phyloP scores from a whole-genome alignment of 108 stramenopile genomes.

The Fragilariopsis cylindrus region DNA sequence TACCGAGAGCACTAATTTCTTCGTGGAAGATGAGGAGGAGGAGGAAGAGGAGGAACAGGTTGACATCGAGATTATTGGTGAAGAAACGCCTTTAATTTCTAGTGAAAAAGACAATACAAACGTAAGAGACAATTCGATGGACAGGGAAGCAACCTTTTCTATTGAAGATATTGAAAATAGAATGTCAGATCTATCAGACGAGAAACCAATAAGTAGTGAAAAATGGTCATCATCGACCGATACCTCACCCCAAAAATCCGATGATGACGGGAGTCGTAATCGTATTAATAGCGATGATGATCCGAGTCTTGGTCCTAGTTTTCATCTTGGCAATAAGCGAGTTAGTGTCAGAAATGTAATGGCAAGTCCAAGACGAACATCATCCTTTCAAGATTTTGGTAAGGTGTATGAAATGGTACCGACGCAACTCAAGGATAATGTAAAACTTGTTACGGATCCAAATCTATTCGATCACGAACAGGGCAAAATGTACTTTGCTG shows the following conservation, averaged over 20 bases:
- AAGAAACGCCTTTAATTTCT: neutral
- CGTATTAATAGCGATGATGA: neutral
- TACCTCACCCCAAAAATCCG: too few species aligned
- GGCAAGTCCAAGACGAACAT: slow-evolving; percentile 1
- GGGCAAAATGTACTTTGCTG: slow-evolving; percentile 31
- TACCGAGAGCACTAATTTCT: too few species aligned
- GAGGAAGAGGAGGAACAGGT: neutral
- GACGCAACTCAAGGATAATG: slow-evolving; percentile 30
- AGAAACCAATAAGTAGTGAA: neutral
- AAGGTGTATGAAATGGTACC: slow-evolving; percentile 22
- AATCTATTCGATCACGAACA: slow-evolving; percentile 18
- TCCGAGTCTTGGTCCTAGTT: neutral
- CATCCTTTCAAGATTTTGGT: slow-evolving; percentile 13
- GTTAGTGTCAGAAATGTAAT: neutral
- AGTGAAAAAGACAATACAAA: neutral
- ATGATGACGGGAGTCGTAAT: too few species aligned
- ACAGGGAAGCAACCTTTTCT: neutral
- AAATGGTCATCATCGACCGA: neutral
- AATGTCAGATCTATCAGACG: neutral
- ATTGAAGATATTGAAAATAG: neutral
- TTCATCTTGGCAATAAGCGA: slow-evolving; percentile 11
- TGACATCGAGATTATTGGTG: neutral
- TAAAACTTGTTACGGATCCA: slow-evolving; percentile 21
- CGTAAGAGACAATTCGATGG: neutral
- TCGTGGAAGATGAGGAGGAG: too few species aligned